Evolutionary conservation across 345 rosid genomes (phyloP).

Genomic region (Corchorus capsularis): DNA sequence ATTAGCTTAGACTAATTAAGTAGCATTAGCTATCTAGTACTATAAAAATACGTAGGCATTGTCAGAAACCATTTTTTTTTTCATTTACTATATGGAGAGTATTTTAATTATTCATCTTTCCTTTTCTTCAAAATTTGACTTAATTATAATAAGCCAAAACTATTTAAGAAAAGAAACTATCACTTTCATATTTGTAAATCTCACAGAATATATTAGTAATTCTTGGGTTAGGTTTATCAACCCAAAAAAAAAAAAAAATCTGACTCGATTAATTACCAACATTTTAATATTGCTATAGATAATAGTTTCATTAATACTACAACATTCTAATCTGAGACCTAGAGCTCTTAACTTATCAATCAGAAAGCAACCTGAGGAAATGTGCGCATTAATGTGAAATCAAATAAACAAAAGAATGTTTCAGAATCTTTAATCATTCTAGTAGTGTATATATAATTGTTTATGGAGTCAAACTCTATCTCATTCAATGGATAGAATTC

Average conservation of each 20-base stretch:
- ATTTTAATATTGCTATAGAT: neutral
- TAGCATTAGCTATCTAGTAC: neutral
- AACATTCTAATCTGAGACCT: neutral
- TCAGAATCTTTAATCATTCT: neutral
- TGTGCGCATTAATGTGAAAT: neutral
- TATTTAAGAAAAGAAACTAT: neutral
- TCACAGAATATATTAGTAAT: neutral
- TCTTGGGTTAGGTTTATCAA: slow-evolving; percentile 1
- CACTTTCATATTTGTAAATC: neutral
- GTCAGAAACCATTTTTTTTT: neutral
- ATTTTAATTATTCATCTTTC: too few species aligned
- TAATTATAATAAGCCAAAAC: neutral
- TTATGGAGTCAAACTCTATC: neutral
- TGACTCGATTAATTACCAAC: neutral
- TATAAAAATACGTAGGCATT: neutral
- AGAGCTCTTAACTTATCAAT: neutral
- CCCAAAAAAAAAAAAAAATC: neutral
- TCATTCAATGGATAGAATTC: neutral
- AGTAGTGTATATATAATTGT: too few species aligned
- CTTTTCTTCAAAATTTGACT: neutral
- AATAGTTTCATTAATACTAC: neutral
- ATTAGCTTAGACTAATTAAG: neutral
- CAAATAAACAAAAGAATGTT: neutral
- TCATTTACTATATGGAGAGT: neutral
- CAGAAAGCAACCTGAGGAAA: neutral